These are phyloP conservation scores for Podospora anserina DNA, from an alignment of 495 filamentous ascomycete genomes.

Conservation along the genomic window DNA sequence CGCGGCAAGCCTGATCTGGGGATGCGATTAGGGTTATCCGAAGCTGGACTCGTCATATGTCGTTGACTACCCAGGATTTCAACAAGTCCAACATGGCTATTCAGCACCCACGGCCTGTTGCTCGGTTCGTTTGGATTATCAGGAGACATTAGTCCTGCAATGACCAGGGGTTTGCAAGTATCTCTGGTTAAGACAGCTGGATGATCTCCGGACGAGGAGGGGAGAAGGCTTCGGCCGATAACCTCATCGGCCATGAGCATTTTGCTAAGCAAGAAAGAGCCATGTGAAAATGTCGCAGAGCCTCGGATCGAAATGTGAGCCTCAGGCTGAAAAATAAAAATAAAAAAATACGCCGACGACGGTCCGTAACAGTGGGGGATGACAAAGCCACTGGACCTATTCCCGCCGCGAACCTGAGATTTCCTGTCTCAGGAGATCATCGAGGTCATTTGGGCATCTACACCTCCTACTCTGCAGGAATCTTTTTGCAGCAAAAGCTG, in stretches of 20 bases:
- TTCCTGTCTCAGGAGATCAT: neutral
- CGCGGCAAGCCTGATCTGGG: conserved; percentile 6
- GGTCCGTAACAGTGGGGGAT: neutral
- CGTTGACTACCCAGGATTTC: neutral
- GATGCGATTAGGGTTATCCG: neutral
- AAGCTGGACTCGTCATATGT: neutral
- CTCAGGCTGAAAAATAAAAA: neutral
- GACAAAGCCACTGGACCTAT: neutral
- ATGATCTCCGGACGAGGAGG: neutral
- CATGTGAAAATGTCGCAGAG: neutral
- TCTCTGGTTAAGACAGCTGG: neutral
- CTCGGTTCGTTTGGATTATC: neutral
- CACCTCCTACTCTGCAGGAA: neutral
- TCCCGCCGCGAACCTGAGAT: neutral
- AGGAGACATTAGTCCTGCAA: neutral
- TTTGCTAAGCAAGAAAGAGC: neutral
- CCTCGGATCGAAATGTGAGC: neutral
- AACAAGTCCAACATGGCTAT: neutral
- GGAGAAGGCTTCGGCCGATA: neutral
- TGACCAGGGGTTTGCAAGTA: neutral
- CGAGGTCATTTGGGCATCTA: neutral
- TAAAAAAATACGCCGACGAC: neutral
- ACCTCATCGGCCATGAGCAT: neutral
- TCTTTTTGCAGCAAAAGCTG: neutral
- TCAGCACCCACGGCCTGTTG: neutral